A percentile compares a stretch with the other conserved stretches of the same genome.
Evolutionary conservation across 2,329 filamentous ascomycete genomes (phyloP).

Genomic region (Periconia sp.): DNA sequence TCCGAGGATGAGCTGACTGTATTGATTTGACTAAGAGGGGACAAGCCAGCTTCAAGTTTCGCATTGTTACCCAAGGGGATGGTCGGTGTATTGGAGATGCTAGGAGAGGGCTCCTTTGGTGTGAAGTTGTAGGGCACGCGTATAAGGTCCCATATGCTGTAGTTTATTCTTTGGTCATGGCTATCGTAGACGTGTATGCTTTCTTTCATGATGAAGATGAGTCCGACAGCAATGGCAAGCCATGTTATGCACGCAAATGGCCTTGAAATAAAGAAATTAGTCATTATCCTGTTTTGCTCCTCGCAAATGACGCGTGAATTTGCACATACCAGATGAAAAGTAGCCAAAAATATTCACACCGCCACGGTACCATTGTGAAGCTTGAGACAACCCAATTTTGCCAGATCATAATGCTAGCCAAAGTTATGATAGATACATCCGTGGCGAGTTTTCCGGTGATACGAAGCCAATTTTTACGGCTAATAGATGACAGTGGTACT

Average conservation of each 20-base stretch:
- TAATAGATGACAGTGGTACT: slow-evolving; percentile 4
- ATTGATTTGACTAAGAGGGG: not conserved
- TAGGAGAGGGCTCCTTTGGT: not conserved
- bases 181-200: slow-evolving; percentile 9
- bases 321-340: slow-evolving; percentile 5
- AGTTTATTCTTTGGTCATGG: not conserved
- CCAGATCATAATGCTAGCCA: slow-evolving; percentile 7
- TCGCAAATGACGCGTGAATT: not conserved
- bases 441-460: slow-evolving; percentile 4
- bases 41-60: not conserved
- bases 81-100: not conserved
- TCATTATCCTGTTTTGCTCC: not conserved
- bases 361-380: slow-evolving; percentile 10
- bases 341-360: slow-evolving; percentile 9
- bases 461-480: not conserved
- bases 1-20: slow-evolving; percentile 1
- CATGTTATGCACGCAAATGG: slow-evolving; percentile 9
- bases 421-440: slow-evolving; percentile 3
- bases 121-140: slow-evolving; percentile 5
- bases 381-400: slow-evolving; percentile 8
- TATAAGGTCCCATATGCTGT: slow-evolving; percentile 5
- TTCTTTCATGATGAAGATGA: slow-evolving; percentile 7
- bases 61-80: not conserved
- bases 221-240: slow-evolving; percentile 8
- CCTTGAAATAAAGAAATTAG: not conserved